Base-by-base conservation (phyloP, 495 filamentous ascomycete genomes). In the Geopyxis carbonaria region DNA sequence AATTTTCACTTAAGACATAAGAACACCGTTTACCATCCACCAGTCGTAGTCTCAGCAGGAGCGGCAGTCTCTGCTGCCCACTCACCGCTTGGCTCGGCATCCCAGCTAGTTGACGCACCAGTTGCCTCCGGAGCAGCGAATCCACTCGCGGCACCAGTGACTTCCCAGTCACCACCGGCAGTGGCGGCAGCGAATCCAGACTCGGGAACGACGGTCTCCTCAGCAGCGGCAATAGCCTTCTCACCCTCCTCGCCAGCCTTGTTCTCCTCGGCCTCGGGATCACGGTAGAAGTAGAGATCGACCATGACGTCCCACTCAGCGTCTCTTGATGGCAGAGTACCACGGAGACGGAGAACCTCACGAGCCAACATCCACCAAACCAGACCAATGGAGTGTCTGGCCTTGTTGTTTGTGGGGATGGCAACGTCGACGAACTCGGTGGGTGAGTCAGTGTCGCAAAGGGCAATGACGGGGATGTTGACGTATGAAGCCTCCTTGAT, bases 331-430 rank as follows among this genome's bases (percentile, higher is more conserved):
- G 83, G 78, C 51, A 97, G 78, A 49, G 85, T 94, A 50, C 91
- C 89, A 56, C 89, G 83, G 53, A 97, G 81, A 64, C 89, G 82
- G 63, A 95, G 87, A 58, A 97, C 85, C 75, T 97, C 89, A 71
- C 89, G 89, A 58, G 89, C 85, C 50, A 97, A 71, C 79, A 97
- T 80, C 89, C 89, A 97, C 89, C 89, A 97, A 71, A 97, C 65
- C 48, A 89, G 72, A 68, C 89, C 89, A 53, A 97, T 95, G 61
- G 91, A 76, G 68, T 94, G 86, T 59, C 89, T 87, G 67, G 82
- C 85, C 79, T 97, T 97, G 79, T 97, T 97, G 80, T 97, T 97
- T 67, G 89, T 94, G 51, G 89, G 89, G 67, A 97, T 97, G 64
- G 89, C 89, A 65, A 97, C 80, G 59, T 97, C 89, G 61, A 97